Conservation (phyloP, 495 filamentous ascomycete species). For the Hypoxylon lienhwacheense region DNA sequence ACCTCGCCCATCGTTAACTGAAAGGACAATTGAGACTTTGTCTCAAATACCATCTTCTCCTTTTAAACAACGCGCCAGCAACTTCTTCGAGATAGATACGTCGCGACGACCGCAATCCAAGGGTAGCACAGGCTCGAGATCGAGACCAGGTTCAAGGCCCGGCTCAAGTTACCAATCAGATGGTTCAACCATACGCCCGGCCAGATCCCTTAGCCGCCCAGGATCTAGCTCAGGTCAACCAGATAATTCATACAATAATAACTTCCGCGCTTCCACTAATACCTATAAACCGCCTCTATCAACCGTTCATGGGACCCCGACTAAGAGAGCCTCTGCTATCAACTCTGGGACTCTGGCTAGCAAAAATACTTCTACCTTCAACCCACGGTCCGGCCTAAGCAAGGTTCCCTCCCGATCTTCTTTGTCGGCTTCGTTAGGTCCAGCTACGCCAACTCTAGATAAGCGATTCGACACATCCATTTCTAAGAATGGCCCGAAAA, state of each 20-base stretch:
- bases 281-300: conserved; percentile 43
- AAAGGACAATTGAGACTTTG: conserved; percentile 54
- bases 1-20: conserved; percentile 45
- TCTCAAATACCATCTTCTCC: conserved; percentile 52
- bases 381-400: conserved; percentile 18
- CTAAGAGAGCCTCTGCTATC: conserved; percentile 32
- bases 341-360: conserved; percentile 28
- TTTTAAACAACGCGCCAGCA: conserved; percentile 40
- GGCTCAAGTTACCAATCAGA: conserved; percentile 52
- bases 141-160: conserved; percentile 46
- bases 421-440: conserved; percentile 27
- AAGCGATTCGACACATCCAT: conserved; percentile 38
- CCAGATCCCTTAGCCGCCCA: conserved; percentile 43
- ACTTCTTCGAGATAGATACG: conserved; percentile 42
- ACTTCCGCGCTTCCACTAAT: conserved; percentile 39
- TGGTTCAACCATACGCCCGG: conserved; percentile 37
- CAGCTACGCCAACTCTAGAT: conserved; percentile 48
- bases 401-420: conserved; percentile 32
- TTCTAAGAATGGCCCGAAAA: conserved; percentile 53
- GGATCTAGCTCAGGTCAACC: conserved; percentile 45
- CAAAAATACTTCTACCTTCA: conserved; percentile 8
- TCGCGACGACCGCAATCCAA: conserved; percentile 40
- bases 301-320: conserved; percentile 42
- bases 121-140: conserved; percentile 42
- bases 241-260: conserved; percentile 34